A percentile compares a stretch with the other conserved stretches of the same genome.
phyloP scores from a whole-genome alignment of 352 stramenopile genomes.

The Blastocystis sp. region DNA sequence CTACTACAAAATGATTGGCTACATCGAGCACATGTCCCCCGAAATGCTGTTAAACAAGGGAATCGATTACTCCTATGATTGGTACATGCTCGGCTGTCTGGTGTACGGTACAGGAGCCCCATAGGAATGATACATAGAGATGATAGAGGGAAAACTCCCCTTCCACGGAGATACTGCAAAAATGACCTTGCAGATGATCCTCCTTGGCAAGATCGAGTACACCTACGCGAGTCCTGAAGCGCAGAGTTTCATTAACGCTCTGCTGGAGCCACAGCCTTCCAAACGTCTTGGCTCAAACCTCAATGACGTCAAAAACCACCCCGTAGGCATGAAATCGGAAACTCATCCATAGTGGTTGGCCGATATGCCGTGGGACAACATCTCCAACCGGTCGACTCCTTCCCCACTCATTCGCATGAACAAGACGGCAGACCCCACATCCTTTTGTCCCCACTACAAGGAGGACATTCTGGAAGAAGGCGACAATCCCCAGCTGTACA shows the following conservation, averaged over 20 bases:
- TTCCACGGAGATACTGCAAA: slow-evolving; percentile 46
- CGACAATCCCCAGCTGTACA: neutral
- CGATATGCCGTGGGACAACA: slow-evolving; percentile 18
- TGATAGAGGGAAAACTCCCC: slow-evolving; percentile 25
- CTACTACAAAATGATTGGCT: slow-evolving; percentile 39
- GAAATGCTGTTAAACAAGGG: slow-evolving; percentile 62
- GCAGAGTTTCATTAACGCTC: slow-evolving; percentile 30
- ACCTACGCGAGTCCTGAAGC: slow-evolving; percentile 20
- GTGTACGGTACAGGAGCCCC: neutral
- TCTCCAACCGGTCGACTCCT: neutral
- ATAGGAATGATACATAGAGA: neutral
- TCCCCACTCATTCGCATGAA: slow-evolving; percentile 20
- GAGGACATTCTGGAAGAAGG: slow-evolving; percentile 57
- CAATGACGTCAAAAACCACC: neutral
- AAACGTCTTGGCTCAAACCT: slow-evolving; percentile 19
- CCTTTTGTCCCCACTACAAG: slow-evolving; percentile 37
- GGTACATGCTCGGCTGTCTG: slow-evolving; percentile 53
- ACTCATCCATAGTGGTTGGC: slow-evolving; percentile 30
- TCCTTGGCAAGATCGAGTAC: slow-evolving; percentile 47
- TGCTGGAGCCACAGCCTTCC: neutral
- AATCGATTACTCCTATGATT: slow-evolving; percentile 18
- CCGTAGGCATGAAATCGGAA: neutral
- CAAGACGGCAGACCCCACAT: slow-evolving; percentile 35
- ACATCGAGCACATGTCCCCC: slow-evolving; percentile 35
- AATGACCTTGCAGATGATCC: slow-evolving; percentile 25